phyloP scores from a whole-genome alignment of 169 alveolate genomes.

The Cystoisospora suis region DNA sequence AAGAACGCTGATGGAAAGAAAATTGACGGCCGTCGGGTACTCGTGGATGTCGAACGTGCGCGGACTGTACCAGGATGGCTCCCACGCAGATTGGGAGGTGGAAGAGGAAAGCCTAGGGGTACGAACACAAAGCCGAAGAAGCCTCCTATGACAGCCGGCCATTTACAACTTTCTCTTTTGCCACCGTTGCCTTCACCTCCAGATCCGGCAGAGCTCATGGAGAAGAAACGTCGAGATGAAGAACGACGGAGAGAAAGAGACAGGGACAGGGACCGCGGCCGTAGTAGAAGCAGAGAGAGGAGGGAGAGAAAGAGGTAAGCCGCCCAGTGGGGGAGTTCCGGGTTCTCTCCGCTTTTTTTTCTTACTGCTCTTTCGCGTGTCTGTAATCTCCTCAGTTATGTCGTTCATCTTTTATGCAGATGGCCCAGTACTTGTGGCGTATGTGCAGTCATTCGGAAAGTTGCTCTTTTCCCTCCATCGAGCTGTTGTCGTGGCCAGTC shows the following conservation, averaged over 20 bases:
- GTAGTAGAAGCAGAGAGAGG: conserved; percentile 59
- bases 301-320: conserved; percentile 14
- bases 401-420: background rate
- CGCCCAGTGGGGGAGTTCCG: background rate
- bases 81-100: conserved; percentile 96
- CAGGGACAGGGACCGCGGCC: conserved; percentile 59
- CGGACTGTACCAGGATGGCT: conserved; percentile 93
- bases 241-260: conserved; percentile 37
- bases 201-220: conserved; percentile 20
- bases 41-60: conserved; percentile 95
- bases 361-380: background rate
- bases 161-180: background rate
- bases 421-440: background rate
- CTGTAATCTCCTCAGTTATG: background rate
- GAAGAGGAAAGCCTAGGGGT: conserved; percentile 84
- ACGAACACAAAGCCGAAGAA: conserved; percentile 34
- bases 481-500: too few species aligned
- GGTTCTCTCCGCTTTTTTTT: background rate
- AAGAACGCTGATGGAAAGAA: conserved; percentile 91
- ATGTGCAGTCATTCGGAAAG: background rate
- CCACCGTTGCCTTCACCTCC: background rate
- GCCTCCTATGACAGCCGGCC: conserved; percentile 3
- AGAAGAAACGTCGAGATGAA: conserved; percentile 36
- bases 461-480: too few species aligned
- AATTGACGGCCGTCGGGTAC: conserved; percentile 91